Conservation (phyloP, 2,329 filamentous ascomycete species). For the Sporothrix globosa region DNA sequence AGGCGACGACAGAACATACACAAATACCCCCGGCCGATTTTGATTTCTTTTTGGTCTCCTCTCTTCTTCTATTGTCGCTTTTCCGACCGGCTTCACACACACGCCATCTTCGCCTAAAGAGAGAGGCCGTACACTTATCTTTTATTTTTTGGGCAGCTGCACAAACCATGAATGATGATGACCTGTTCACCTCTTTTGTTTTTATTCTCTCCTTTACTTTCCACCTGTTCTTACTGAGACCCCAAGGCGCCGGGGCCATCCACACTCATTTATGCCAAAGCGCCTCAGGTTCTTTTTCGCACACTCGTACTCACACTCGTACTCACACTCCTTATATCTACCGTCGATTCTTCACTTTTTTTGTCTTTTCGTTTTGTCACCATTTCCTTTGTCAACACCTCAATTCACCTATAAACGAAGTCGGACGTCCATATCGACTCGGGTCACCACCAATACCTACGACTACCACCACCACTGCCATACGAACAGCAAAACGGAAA, state of each 20-base stretch:
- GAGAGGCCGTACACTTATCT: not conserved
- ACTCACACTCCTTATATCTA: conserved; percentile 1
- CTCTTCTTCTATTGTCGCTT: not conserved
- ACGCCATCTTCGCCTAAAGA: not conserved
- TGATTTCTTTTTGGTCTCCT: not conserved
- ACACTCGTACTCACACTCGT: not conserved
- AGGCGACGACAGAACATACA: conserved; percentile 4
- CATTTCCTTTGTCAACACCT: conserved; percentile 4
- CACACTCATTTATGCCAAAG: conserved; percentile 1
- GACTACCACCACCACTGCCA: not conserved
- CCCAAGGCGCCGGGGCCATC: not conserved
- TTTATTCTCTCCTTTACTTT: not conserved
- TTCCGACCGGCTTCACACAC: not conserved
- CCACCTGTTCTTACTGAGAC: not conserved
- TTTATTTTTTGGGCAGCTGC: conserved; percentile 24
- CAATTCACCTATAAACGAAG: not conserved
- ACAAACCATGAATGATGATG: conserved; percentile 24
- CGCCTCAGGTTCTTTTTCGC: not conserved
- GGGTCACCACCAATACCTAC: not conserved
- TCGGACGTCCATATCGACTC: not conserved
- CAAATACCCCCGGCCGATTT: not conserved
- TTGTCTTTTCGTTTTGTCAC: not conserved
- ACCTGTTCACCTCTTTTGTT: conserved; percentile 10
- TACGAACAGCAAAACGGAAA: not conserved
- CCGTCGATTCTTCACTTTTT: not conserved